Conservation (phyloP, 495 filamentous ascomycete genomes). For the Penicillium alfredii region DNA sequence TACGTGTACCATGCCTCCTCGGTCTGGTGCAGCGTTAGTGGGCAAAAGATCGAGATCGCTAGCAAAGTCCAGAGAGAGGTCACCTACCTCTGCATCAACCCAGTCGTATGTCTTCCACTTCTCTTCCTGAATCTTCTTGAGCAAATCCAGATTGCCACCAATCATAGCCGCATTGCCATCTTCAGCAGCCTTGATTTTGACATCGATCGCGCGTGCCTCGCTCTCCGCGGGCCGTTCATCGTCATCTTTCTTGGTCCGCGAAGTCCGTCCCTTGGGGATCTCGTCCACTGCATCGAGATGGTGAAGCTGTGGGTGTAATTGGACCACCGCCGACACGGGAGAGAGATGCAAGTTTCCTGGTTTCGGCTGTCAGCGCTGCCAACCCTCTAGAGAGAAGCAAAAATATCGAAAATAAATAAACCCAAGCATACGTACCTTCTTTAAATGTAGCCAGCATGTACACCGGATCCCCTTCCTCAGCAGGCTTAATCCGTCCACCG, state of each 20-base stretch:
- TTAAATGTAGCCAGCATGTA: constrained; percentile 71
- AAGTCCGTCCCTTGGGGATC: constrained; percentile 26
- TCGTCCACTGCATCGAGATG: constrained; percentile 67
- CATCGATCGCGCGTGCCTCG: constrained; percentile 60
- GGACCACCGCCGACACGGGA: constrained; percentile 59
- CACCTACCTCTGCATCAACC: constrained; percentile 60
- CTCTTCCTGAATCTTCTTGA: constrained; percentile 60
- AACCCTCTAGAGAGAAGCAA: constrained; percentile 2
- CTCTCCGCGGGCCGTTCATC: constrained; percentile 39
- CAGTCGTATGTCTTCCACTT: constrained; percentile 59
- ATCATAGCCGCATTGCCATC: constrained; percentile 46
- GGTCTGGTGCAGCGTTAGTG: constrained; percentile 29
- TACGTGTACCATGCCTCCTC: constrained; percentile 58
- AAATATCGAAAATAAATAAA: too few relatives aligned
- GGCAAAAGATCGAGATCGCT: constrained; percentile 12
- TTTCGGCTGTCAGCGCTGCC: constrained; percentile 7
- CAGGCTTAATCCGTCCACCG: constrained; percentile 58
- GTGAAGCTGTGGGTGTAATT: constrained; percentile 68
- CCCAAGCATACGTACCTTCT: constrained; percentile 46
- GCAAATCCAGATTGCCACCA: constrained; percentile 47
- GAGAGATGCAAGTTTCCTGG: constrained; percentile 65
- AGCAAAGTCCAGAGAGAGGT: neutral
- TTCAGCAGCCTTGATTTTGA: constrained; percentile 58
- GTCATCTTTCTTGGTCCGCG: constrained; percentile 39
- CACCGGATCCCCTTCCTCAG: constrained; percentile 52